phyloP scores from a whole-genome alignment of 2,329 filamentous ascomycete species.

The Ascochyta fabae region DNA sequence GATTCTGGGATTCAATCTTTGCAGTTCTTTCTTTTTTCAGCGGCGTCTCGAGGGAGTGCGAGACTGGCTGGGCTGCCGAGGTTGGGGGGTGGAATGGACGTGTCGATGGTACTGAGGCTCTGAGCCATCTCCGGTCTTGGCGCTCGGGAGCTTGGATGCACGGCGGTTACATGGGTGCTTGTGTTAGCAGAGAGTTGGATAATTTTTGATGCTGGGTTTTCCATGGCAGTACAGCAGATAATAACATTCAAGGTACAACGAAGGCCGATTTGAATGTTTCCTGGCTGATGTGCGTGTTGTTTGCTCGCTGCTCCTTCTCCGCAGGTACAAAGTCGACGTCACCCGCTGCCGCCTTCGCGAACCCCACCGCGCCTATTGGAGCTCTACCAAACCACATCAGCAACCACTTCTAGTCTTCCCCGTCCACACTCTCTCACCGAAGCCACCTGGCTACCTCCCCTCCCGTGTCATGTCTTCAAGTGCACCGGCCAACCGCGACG shows the following conservation, averaged over 20 bases:
- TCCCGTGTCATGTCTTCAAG: constrained; percentile 40
- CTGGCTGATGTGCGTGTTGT: not conserved
- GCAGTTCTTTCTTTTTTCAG: too few relatives aligned
- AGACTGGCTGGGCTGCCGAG: constrained; percentile 4
- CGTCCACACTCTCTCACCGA: not conserved
- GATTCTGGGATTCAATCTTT: too few relatives aligned
- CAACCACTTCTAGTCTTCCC: constrained; percentile 10
- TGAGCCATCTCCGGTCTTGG: constrained; percentile 18
- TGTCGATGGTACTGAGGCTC: constrained; percentile 25
- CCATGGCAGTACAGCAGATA: not conserved
- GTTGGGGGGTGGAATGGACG: not conserved
- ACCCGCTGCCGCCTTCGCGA: constrained; percentile 19
- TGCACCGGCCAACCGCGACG: constrained; percentile 39
- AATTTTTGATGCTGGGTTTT: not conserved
- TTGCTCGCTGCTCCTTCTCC: not conserved
- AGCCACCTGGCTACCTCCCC: not conserved
- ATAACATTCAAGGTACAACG: too few relatives aligned
- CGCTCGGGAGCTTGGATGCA: constrained; percentile 10
- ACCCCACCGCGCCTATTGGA: constrained; percentile 20
- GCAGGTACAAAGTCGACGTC: constrained; percentile 21
- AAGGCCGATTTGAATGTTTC: too few relatives aligned
- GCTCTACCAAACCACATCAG: constrained; percentile 10
- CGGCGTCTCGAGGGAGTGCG: not conserved
- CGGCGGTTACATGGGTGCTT: not conserved
- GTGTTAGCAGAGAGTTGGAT: not conserved